Base-by-base conservation (phyloP, 768 basidiomycete genomes). In the Suillus paluster region DNA sequence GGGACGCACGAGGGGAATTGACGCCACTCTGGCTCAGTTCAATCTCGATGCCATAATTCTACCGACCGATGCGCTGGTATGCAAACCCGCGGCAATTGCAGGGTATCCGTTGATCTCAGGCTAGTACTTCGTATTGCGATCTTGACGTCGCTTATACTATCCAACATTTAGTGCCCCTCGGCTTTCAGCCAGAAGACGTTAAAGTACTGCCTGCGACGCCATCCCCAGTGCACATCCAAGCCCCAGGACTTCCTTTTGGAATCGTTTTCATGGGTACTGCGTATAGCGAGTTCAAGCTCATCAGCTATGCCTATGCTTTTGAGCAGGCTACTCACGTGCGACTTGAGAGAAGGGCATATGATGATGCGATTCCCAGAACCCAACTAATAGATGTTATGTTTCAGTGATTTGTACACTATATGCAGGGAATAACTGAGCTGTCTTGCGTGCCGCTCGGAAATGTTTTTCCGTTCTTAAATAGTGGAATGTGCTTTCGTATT, bases 81-180 rank as follows among this genome's bases (percentile, higher is more conserved):
- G 70, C 0, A 65, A 50, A 3, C 63, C 69, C 3, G 60, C 69
- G 76, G 86, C 84, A 10, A 82, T 87, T 56, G 84, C 83, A 1
- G 86, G 86, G 9, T 87, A 86, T 66, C 86, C 86, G 1, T 82
- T 86, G 46, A 74, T 86, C 34, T 85, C 85, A 27, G 85, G 85
- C 10, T 50, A 50, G 63, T 59, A 12, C 34, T 34, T 36, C 12
- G 11, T 23, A 23, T 7, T 42, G 5, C 12, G 19, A 23, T 15
- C 27, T 59, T 8, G 17, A 25, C 9, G 7, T 4, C 45, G 12
- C 14, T 21, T 19, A 83, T 63, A 79, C 77, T 2, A 77, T 71
- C 2, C 66, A 81, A 12, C 15, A 9, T 30, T 25, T 36, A 65
- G 85, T 86, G 7, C 86, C 86, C 5, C 75, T 86, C 2, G 84